Conservation (phyloP, 495 filamentous ascomycete species). For the Apiosordaria backusii region DNA sequence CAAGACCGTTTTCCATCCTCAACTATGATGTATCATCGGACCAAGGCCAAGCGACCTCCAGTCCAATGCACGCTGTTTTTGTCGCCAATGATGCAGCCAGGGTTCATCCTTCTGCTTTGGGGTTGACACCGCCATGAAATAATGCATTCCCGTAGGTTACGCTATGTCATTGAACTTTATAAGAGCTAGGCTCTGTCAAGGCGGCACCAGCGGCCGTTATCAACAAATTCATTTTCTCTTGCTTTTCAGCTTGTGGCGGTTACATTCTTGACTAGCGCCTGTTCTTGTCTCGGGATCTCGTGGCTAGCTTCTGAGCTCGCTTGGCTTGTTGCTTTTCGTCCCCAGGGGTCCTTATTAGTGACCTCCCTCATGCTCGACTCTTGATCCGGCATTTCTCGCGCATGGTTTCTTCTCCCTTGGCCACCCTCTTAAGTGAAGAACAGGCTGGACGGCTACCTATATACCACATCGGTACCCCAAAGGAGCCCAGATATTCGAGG, state of each 20-base stretch:
- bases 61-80: neutral
- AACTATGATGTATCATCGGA: neutral
- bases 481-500: neutral
- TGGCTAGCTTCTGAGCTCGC: neutral
- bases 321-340: neutral
- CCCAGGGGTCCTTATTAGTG: neutral
- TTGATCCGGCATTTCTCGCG: neutral
- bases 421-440: neutral
- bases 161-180: neutral
- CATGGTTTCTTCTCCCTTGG: neutral
- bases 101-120: neutral
- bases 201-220: neutral
- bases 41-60: neutral
- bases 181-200: neutral
- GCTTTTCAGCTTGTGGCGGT: neutral
- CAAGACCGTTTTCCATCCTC: neutral
- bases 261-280: neutral
- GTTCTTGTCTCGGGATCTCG: neutral
- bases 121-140: neutral
- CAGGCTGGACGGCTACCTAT: neutral
- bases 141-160: neutral
- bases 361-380: neutral
- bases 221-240: neutral
- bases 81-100: neutral
- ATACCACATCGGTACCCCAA: neutral